Base-by-base conservation (phyloP, 768 basidiomycete species). In the Tricholoma saponaceum region DNA sequence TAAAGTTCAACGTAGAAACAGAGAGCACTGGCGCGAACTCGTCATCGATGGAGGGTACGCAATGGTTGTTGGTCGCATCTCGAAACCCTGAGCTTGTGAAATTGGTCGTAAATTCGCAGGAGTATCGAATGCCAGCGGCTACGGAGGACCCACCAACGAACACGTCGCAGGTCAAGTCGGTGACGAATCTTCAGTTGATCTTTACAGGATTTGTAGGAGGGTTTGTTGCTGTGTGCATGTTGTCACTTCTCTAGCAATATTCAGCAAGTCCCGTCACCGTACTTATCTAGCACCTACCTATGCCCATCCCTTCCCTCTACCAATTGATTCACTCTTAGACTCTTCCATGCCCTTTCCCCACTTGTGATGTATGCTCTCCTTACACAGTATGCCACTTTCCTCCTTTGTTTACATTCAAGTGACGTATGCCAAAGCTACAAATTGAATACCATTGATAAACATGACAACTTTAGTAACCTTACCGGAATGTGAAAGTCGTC, bases 11-110 rank as follows among this genome's bases (percentile, higher is more conserved):
- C n/a, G 23, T 32, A 53, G 49, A 9, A 57, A 51, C 52, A 52
- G 53, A 58, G 41, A 55, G 32, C 10, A 9, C 9, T 28, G 39
- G 25, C 4, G 5, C 35, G 16, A 5, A 52, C 16, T 37, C 5
- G 8, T 39, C 35, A 8, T 30, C 52, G 22, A 39, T 55, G 32
- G 64, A 66, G 23, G 46, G 58, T 35, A 70, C 72, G 32, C n/a
- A n/a, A n/a, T 72, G 70, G 69, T 72, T 70, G 70, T 52, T 75
- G 54, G 66, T 73, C 28, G 53, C 73, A 55, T 72, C 73, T 10
- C 62, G 63, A 55, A 65, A 69, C 54, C 58, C 58, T 25, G 58
- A 53, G 8, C 62, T 64, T 23, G 75, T 76, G 37, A 52, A 65
- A 35, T 62, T 70, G 22, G 26, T 72, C 32, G 37, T 70, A 2